These are phyloP conservation scores for Huntiella moniliformis DNA, from an alignment of 2,329 filamentous ascomycete genomes.

Conservation along the genomic window DNA sequence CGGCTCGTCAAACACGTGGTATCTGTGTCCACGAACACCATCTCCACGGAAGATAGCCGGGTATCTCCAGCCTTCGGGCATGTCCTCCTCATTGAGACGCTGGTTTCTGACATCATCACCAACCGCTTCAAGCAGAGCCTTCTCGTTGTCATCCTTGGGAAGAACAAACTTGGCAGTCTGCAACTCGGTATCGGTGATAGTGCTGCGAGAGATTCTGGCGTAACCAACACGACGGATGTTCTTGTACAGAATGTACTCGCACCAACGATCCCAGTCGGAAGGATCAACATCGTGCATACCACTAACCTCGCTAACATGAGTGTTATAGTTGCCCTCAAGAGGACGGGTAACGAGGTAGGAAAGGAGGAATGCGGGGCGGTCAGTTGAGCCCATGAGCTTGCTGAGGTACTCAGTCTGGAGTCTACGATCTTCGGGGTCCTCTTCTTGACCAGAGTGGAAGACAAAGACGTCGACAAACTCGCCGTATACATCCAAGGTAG, in stretches of 20 bases:
- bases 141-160: conserved; percentile 42
- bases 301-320: conserved; percentile 67
- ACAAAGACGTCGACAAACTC: conserved; percentile 84
- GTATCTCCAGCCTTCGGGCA: conserved; percentile 65
- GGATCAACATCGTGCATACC: conserved; percentile 93
- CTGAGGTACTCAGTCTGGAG: conserved; percentile 75
- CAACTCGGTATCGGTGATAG: conserved; percentile 92
- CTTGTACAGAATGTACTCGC: conserved; percentile 96
- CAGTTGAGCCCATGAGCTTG: conserved; percentile 66
- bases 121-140: conserved; percentile 22
- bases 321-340: conserved; percentile 87
- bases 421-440: conserved; percentile 79
- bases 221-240: conserved; percentile 71
- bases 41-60: conserved; percentile 66
- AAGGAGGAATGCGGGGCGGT: conserved; percentile 66
- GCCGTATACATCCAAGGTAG: conserved; percentile 87
- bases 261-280: conserved; percentile 92
- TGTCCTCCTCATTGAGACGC: conserved; percentile 48
- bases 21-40: conserved; percentile 73
- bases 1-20: conserved; percentile 90
- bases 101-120: conserved; percentile 35
- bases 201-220: conserved; percentile 69
- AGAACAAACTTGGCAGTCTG: conserved; percentile 93
- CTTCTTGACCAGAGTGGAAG: conserved; percentile 96
- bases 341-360: conserved; percentile 88